Conservation (phyloP, 2,329 filamentous ascomycete species). For the Periglandula ipomoeae region DNA sequence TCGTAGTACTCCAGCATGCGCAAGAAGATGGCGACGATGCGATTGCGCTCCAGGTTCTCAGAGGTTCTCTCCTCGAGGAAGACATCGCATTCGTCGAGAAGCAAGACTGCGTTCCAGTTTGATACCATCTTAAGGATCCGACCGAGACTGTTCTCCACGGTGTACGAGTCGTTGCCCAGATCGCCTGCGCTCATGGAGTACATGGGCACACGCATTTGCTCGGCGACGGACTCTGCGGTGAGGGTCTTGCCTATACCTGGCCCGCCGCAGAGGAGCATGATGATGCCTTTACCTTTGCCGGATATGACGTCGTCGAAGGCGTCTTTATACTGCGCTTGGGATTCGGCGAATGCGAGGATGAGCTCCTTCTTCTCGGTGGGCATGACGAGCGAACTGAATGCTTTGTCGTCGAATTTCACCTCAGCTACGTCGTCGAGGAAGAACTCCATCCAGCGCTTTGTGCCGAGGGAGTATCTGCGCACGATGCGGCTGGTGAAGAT, state of each 20-base stretch:
- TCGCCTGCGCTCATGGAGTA: conserved; percentile 55
- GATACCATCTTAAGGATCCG: conserved; percentile 56
- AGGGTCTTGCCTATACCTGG: conserved; percentile 42
- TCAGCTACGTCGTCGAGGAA: conserved; percentile 34
- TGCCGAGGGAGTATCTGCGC: conserved; percentile 39
- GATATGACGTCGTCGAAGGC: conserved; percentile 43
- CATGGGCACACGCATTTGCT: conserved; percentile 38
- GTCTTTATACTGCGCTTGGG: conserved; percentile 31
- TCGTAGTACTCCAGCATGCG: conserved; percentile 38
- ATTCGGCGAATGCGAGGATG: conserved; percentile 39
- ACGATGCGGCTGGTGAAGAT: conserved; percentile 31
- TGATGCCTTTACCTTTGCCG: conserved; percentile 42
- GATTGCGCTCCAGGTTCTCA: conserved; percentile 24
- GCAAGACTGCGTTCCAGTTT: conserved; percentile 31
- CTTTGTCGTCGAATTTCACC: conserved; percentile 38
- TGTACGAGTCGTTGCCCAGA: conserved; percentile 55
- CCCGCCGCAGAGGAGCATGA: conserved; percentile 37
- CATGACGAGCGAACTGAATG: conserved; percentile 41
- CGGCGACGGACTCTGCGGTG: conserved; percentile 40
- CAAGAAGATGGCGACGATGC: conserved; percentile 29
- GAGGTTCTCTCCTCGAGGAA: conserved; percentile 30
- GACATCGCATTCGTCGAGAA: conserved; percentile 29
- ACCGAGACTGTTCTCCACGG: conserved; percentile 52
- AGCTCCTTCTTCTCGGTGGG: conserved; percentile 41
- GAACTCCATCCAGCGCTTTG: conserved; percentile 40